Base-by-base conservation (phyloP, 2,329 filamentous ascomycete genomes). In the Neoascochyta sp. region DNA sequence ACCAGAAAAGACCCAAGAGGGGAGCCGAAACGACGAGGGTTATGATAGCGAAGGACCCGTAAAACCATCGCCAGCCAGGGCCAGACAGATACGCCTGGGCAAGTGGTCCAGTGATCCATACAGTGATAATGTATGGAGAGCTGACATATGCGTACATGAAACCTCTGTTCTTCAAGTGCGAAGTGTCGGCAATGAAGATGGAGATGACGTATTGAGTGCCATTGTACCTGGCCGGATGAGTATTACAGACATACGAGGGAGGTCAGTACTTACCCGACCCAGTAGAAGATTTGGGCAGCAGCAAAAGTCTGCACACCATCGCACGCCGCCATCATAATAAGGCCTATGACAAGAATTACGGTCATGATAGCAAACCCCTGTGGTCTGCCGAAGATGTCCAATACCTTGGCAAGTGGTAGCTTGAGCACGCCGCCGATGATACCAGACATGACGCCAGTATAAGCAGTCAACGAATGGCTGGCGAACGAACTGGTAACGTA, bases 271-370 rank as follows among this genome's bases (percentile, higher is more conserved):
- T 34, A 48, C 24, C 81, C 80, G 18, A 81, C 71, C 24, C 69
- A 70, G 47, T 80, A 83, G 49, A 85, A 81, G 2, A 83, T 78
- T 26, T 77, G 70, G 2, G 75, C 76, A 4, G 79, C 78, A 23
- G 74, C 75, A 51, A 78, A 83, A 0, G 70, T 74, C 35, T 73
- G 60, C 9, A 82, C 70, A 31, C 71, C 73, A 3, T 69, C 67
- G 52, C 74, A 83, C 1, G 68, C 69, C 5, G 82, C 82, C 69
- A 83, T 81, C 63, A 86, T 69, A 11, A 81, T 79, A 58, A 84
- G 21, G 2, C 47, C 47, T 1, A 50, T 24, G 8, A 37, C 36
- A 8, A 38, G 18, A 14, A 43, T 34, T 7, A 24, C 24, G 2
- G 61, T 32, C 39, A 54, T 54, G 13, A 62, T 22, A 5, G 45